Evolutionary conservation across 73 alveolate species (phyloP).

Genomic region (Breviolum minutum): DNA sequence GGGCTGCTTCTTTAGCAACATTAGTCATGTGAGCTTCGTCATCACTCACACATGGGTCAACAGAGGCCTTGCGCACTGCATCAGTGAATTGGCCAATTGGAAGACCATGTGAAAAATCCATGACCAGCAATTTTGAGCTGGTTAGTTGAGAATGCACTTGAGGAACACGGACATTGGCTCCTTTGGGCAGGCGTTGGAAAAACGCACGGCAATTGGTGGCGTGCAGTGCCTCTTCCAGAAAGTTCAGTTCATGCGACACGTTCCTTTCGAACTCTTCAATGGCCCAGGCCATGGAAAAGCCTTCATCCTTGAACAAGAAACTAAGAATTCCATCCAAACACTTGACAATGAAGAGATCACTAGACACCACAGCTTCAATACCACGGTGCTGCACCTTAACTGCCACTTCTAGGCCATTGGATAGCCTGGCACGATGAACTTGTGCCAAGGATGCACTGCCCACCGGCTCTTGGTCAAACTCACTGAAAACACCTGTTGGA

Average conservation of each 20-base stretch:
- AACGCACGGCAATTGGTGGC: conserved; percentile 96
- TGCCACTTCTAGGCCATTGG: conserved; percentile 96
- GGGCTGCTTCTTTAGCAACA: conserved; percentile 93
- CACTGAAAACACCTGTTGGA: conserved; percentile 18
- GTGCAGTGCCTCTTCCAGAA: conserved; percentile 96
- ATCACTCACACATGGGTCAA: not conserved
- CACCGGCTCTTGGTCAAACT: conserved; percentile 96
- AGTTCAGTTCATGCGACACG: conserved; percentile 96
- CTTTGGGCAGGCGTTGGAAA: conserved; percentile 72
- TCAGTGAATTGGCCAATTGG: conserved; percentile 93
- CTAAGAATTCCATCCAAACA: conserved; percentile 34
- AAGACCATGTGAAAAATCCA: conserved; percentile 96
- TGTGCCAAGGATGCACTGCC: conserved; percentile 97
- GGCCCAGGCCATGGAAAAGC: conserved; percentile 93
- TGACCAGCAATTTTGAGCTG: conserved; percentile 96
- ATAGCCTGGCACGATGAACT: conserved; percentile 96
- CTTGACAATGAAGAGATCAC: conserved; percentile 75
- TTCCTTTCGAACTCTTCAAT: conserved; percentile 52
- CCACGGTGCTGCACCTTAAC: conserved; percentile 97
- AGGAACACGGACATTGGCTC: conserved; percentile 95
- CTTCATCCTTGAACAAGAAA: conserved; percentile 6
- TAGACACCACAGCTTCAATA: conserved; percentile 68
- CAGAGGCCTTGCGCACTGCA: not conserved
- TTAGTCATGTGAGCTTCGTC: not conserved
- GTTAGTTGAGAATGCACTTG: conserved; percentile 93